Percentiles rank a stretch among this genome's conserved stretches.
Conservation (phyloP, 306 rosid species). For the Arachis stenosperma region DNA sequence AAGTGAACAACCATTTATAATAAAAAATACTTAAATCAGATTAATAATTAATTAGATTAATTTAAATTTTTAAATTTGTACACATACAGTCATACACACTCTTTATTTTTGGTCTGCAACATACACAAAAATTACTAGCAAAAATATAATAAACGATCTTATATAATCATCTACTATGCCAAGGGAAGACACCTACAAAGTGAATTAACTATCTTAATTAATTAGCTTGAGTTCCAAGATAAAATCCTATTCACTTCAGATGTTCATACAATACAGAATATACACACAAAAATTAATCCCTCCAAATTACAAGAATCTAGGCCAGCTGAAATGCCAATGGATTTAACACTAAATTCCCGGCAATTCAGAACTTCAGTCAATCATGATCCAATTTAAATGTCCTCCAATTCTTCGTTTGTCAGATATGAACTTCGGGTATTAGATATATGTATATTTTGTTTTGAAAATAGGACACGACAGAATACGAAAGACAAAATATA, state of each 20-base stretch:
- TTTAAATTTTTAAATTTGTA: not conserved
- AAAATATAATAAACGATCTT: not conserved
- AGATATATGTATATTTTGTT: conserved; percentile 35
- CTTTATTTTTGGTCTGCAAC: not conserved
- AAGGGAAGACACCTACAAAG: conserved; percentile 19
- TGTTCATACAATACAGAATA: not conserved
- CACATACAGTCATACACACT: not conserved
- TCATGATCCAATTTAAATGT: conserved; percentile 8
- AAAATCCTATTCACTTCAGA: not conserved
- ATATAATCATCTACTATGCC: not conserved
- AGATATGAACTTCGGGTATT: conserved; percentile 12
- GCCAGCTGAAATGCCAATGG: not conserved
- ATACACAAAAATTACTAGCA: not conserved
- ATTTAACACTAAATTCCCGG: not conserved
- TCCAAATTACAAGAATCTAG: not conserved
- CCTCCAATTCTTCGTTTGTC: conserved; percentile 9
- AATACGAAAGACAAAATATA: conserved; percentile 55
- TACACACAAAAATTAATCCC: too few species aligned
- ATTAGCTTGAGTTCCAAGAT: not conserved
- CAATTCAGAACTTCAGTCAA: conserved; percentile 3
- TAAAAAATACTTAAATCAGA: too few species aligned
- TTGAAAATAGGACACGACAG: conserved; percentile 86
- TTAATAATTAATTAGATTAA: too few species aligned
- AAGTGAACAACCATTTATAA: too few species aligned
- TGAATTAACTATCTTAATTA: not conserved